Base-by-base conservation (phyloP, 306 rosid species). In the Vicia sativa region DNA sequence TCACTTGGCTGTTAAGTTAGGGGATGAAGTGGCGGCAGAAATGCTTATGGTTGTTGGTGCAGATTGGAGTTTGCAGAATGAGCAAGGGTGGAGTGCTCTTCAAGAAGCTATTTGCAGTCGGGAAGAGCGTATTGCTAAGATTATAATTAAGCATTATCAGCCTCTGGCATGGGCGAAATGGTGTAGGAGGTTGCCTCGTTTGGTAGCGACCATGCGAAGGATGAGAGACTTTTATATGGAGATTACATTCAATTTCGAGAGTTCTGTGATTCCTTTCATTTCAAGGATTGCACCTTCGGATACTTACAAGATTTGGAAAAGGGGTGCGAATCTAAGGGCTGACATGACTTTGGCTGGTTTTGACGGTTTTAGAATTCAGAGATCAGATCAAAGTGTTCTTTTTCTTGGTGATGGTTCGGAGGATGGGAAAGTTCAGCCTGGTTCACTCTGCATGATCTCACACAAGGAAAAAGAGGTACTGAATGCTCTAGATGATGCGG, bases 41-140 rank as follows among this genome's bases (percentile, higher is more conserved):
- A 78, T 84, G 92, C 96, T 95, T 64, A 95, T 95, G 99, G 77
- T 84, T 75, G 96, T 95, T 0, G 97, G 99, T 56, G 96, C 95
- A 10, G 99, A 95, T 83, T 95, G 97, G 99, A 95, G 99, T 82
- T 80, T 95, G 92, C 99, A 95, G 84, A 95, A 95, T 73, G 99
- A 95, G 62, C 93, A 76, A 21, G 99, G 99, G 0, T 95, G 99
- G 99, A 95, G 99, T 81, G 91, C 99, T 14, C 97, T 95, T 65
- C 97, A 95, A 83, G 99, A 95, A 80, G 99, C 99, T 14, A 90
- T 95, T 59, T 95, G 99, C 80, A 76, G 41, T 60, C 81, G 95
- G 72, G 92, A 95, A 78, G 99, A 95, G 79, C 77, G 76, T n/a
- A 85, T 95, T 63, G 89, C 99, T 7, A 84, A 74, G 88, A 79